A percentile compares a stretch with the other conserved stretches of the same genome.
Evolutionary conservation across 768 basidiomycete genomes (phyloP).

Genomic region (Rhodosporidiobolus odoratus): DNA sequence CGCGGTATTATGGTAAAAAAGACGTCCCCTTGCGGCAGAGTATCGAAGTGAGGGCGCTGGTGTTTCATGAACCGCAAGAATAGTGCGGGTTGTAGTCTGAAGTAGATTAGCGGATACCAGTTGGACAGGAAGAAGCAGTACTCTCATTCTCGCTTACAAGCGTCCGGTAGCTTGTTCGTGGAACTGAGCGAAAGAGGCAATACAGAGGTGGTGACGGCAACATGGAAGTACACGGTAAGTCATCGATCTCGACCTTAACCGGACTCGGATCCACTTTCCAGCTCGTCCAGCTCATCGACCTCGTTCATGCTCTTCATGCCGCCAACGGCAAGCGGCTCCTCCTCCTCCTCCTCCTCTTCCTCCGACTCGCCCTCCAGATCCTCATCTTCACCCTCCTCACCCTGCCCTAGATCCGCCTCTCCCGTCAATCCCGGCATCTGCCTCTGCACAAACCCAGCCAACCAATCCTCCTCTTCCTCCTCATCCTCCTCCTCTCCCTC

Average conservation of each 20-base stretch:
- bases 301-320: not conserved
- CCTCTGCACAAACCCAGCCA: slow-evolving; percentile 18
- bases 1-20: slow-evolving; percentile 16
- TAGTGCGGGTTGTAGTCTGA: too few species aligned
- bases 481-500: slow-evolving; percentile 12
- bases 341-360: not conserved
- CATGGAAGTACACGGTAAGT: too few species aligned
- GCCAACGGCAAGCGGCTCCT: too few species aligned
- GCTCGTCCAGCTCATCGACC: slow-evolving; percentile 23
- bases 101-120: too few species aligned
- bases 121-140: too few species aligned
- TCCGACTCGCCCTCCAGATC: not conserved
- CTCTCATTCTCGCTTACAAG: too few species aligned
- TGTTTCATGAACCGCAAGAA: slow-evolving; percentile 31
- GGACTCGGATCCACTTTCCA: not conserved
- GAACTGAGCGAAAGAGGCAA: too few species aligned
- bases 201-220: too few species aligned
- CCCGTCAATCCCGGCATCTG: slow-evolving; percentile 25
- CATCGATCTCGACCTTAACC: too few species aligned
- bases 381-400: not conserved
- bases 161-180: too few species aligned
- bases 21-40: slow-evolving; percentile 20
- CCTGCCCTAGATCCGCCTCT: not conserved
- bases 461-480: slow-evolving; percentile 18
- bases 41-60: slow-evolving; percentile 33